These are phyloP conservation scores for Ustulina deusta DNA, from an alignment of 2,329 filamentous ascomycete genomes.

Conservation along the genomic window DNA sequence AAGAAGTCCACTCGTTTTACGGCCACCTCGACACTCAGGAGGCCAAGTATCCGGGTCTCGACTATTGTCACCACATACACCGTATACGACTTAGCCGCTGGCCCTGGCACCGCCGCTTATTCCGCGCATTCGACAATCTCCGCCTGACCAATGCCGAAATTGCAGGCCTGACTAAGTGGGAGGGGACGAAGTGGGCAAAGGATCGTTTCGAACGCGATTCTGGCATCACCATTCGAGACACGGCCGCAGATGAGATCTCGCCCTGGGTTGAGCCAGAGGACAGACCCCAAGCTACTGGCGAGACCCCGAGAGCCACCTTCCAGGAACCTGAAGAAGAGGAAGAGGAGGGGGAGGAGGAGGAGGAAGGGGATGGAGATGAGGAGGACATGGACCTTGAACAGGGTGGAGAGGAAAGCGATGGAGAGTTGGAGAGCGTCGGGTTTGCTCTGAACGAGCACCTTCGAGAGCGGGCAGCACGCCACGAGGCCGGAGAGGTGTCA, in stretches of 20 bases:
- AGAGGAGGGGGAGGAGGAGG: slow-evolving; percentile 14
- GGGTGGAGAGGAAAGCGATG: slow-evolving; percentile 68
- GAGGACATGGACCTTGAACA: slow-evolving; percentile 63
- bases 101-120: slow-evolving; percentile 80
- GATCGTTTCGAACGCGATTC: slow-evolving; percentile 83
- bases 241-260: slow-evolving; percentile 75
- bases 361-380: slow-evolving; percentile 17
- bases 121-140: slow-evolving; percentile 79
- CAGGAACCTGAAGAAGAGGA: slow-evolving; percentile 49
- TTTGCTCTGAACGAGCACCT: slow-evolving; percentile 73
- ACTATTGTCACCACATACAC: slow-evolving; percentile 80
- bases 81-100: slow-evolving; percentile 82
- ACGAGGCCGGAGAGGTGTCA: slow-evolving; percentile 69
- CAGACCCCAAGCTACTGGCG: slow-evolving; percentile 42
- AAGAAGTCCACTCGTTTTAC: slow-evolving; percentile 83
- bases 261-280: slow-evolving; percentile 68
- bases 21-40: slow-evolving; percentile 83
- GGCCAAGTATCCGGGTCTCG: slow-evolving; percentile 83
- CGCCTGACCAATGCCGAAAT: slow-evolving; percentile 78
- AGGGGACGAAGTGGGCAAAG: slow-evolving; percentile 85
- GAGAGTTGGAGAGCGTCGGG: slow-evolving; percentile 69
- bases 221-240: slow-evolving; percentile 76
- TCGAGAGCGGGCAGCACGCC: slow-evolving; percentile 70
- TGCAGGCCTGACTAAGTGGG: slow-evolving; percentile 79
- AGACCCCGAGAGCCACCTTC: slow-evolving; percentile 45